These are phyloP conservation scores for Suillus tomentosus DNA, from an alignment of 768 basidiomycete genomes.

Conservation along the genomic window DNA sequence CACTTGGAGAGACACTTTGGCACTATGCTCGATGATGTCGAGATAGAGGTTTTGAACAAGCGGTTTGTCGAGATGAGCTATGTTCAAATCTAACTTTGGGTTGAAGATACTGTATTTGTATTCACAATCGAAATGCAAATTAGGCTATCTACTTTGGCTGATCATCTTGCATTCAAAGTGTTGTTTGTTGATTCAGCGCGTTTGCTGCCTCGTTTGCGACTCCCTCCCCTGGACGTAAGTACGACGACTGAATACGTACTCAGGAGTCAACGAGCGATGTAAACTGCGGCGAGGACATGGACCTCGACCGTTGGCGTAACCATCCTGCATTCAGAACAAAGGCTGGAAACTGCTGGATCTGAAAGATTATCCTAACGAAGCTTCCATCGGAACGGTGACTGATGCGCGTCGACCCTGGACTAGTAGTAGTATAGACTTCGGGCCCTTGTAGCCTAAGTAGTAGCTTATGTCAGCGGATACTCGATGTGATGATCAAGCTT, in stretches of 20 bases:
- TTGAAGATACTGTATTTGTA: neutral
- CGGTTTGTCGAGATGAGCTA: neutral
- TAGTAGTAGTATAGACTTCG: neutral
- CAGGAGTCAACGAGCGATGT: neutral
- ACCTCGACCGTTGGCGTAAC: neutral
- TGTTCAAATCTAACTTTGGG: neutral
- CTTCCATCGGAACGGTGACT: neutral
- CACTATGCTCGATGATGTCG: neutral
- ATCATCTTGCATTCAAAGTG: neutral
- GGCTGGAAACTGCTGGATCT: neutral
- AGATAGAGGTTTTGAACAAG: constrained; percentile 7
- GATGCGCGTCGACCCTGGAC: neutral
- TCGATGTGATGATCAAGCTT: too few relatives aligned
- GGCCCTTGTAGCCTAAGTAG: neutral
- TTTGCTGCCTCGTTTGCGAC: neutral
- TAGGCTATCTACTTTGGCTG: neutral
- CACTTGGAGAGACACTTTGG: constrained; percentile 5
- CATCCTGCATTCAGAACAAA: neutral
- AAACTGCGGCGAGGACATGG: neutral
- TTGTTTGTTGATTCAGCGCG: neutral
- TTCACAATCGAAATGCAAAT: neutral
- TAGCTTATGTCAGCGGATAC: neutral
- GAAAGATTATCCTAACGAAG: neutral
- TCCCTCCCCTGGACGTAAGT: neutral
- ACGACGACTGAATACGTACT: neutral